Evolutionary conservation across 2,329 filamentous ascomycete genomes (phyloP).

Genomic region (Colletotrichum gloeosporioides): DNA sequence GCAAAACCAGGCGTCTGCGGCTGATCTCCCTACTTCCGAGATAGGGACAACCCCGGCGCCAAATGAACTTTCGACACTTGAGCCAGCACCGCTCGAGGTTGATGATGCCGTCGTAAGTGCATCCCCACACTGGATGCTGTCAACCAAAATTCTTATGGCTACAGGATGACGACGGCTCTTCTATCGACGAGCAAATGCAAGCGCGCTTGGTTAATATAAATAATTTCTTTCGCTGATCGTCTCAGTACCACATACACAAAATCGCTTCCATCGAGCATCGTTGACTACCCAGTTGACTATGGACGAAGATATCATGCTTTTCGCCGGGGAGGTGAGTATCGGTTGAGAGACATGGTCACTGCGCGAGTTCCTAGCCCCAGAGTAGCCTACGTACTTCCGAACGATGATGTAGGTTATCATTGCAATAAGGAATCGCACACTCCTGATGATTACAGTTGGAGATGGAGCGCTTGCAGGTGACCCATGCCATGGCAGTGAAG

Average conservation of each 20-base stretch:
- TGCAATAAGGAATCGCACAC: not conserved
- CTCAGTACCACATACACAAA: not conserved
- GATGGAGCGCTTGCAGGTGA: not conserved
- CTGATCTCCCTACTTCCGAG: fast-evolving
- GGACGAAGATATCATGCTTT: not conserved
- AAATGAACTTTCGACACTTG: not conserved
- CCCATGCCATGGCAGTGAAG: not conserved
- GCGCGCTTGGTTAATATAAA: not conserved
- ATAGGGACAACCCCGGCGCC: fast-evolving
- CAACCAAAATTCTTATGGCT: too few species aligned
- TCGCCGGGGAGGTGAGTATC: not conserved
- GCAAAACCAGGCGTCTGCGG: fast-evolving
- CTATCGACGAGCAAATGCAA: not conserved
- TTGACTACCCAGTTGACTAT: not conserved
- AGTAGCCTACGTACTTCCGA: not conserved
- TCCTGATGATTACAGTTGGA: not conserved
- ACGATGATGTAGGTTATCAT: not conserved
- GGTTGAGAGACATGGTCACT: not conserved
- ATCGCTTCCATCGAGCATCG: not conserved
- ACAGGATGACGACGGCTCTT: not conserved
- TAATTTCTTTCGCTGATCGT: not conserved
- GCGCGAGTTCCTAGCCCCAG: not conserved
- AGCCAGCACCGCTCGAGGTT: not conserved
- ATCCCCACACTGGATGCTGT: not conserved
- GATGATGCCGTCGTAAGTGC: not conserved